Percentiles rank a stretch among this genome's conserved stretches.
Evolutionary conservation across 1,284 basidiomycete genomes (phyloP).

Genomic region (Puccinia brachypodii): DNA sequence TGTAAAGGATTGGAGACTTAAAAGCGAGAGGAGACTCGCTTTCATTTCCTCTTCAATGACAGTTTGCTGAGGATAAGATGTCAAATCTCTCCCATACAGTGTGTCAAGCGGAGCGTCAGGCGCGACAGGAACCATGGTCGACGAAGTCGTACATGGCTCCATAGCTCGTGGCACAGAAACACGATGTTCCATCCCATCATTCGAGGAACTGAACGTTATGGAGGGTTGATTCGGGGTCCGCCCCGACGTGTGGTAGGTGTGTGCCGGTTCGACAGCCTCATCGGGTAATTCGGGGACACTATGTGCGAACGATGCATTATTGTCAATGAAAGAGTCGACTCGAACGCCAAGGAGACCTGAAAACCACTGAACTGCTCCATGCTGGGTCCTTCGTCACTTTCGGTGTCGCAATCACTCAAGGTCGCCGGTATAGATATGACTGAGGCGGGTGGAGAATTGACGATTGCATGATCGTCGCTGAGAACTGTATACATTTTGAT

Average conservation of each 20-base stretch:
- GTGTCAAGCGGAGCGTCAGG: not conserved
- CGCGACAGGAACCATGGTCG: not conserved
- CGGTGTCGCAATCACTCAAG: constrained; percentile 21
- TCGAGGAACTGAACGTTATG: constrained; percentile 1
- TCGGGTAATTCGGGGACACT: not conserved
- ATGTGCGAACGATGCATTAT: not conserved
- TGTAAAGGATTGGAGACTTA: constrained; percentile 21
- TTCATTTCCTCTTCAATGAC: constrained; percentile 29
- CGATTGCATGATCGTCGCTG: not conserved
- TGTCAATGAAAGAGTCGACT: not conserved
- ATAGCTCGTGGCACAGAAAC: not conserved
- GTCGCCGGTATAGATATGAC: constrained; percentile 19
- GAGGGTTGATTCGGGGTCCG: not conserved
- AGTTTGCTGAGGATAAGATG: constrained; percentile 36
- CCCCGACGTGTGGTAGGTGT: not conserved
- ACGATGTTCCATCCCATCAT: not conserved
- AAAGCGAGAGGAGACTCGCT: constrained; percentile 5
- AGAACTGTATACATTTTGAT: not conserved
- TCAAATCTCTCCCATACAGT: constrained; percentile 14
- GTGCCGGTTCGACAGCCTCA: not conserved
- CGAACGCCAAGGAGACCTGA: not conserved
- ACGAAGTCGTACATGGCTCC: not conserved
- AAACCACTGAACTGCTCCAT: constrained; percentile 21
- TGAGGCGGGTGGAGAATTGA: not conserved
- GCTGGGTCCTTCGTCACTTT: constrained; percentile 4